Percentiles rank a stretch among this genome's conserved stretches.
These are phyloP conservation scores for Penicillium desertorum DNA, from an alignment of 495 filamentous ascomycete species.

Conservation along the genomic window DNA sequence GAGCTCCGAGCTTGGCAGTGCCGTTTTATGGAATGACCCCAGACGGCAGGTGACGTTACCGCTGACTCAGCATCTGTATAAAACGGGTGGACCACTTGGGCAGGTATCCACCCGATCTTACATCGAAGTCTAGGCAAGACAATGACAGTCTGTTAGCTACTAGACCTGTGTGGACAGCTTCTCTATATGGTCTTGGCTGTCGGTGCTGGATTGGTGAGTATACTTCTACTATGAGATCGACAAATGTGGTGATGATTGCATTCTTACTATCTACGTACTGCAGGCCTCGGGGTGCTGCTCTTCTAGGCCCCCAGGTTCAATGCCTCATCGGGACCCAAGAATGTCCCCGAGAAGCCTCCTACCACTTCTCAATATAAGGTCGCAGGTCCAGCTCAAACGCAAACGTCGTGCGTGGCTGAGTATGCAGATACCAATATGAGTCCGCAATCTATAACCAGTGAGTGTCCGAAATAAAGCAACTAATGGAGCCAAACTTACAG, in stretches of 20 bases:
- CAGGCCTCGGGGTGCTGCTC: background rate
- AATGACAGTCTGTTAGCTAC: too few species aligned
- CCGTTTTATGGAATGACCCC: background rate
- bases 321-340: background rate
- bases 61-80: conserved; percentile 5
- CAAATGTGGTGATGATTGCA: background rate
- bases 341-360: conserved; percentile 1
- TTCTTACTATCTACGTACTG: background rate
- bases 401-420: conserved; percentile 76
- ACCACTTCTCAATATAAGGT: conserved; percentile 78
- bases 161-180: too few species aligned
- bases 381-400: conserved; percentile 84
- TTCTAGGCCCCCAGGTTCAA: background rate
- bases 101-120: too few species aligned
- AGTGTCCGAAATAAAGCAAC: conserved; percentile 7
- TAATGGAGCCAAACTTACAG: conserved; percentile 52
- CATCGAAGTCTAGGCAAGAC: background rate
- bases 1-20: background rate
- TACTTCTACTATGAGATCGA: too few species aligned
- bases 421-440: conserved; percentile 84
- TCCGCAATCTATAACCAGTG: conserved; percentile 73
- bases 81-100: background rate
- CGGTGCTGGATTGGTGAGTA: too few species aligned
- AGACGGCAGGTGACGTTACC: background rate
- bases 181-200: too few species aligned